These are phyloP conservation scores for Didymella arachidicola DNA, from an alignment of 2,329 filamentous ascomycete genomes.

Conservation along the genomic window DNA sequence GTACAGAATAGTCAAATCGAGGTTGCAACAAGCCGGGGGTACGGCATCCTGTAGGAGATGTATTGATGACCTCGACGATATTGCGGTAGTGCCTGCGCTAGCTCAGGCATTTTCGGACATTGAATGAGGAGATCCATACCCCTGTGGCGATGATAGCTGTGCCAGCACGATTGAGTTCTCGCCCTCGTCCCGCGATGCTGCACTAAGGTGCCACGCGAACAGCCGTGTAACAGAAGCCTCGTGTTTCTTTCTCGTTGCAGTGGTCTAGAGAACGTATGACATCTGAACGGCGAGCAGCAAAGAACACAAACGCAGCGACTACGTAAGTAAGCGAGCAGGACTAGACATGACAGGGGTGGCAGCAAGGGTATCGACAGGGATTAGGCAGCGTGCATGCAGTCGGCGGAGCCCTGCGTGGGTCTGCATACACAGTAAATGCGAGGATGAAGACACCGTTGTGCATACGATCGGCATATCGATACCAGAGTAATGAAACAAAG, in stretches of 20 bases:
- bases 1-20: slow-evolving; percentile 2
- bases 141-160: slow-evolving; percentile 10
- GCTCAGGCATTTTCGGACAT: slow-evolving; percentile 16
- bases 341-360: slow-evolving; percentile 3
- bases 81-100: slow-evolving; percentile 14
- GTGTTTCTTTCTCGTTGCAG: slow-evolving; percentile 5
- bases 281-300: slow-evolving; percentile 7
- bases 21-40: too few species aligned
- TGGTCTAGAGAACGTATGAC: not conserved
- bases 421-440: not conserved
- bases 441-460: not conserved
- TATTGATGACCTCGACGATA: slow-evolving; percentile 11
- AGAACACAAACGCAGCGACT: not conserved
- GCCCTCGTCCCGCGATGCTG: not conserved
- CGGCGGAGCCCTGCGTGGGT: slow-evolving; percentile 1
- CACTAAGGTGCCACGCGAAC: slow-evolving; percentile 7
- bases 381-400: not conserved
- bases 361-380: slow-evolving; percentile 3
- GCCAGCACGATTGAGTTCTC: slow-evolving; percentile 4
- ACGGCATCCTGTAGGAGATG: slow-evolving; percentile 1
- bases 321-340: slow-evolving; percentile 2
- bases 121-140: slow-evolving; percentile 25
- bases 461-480: not conserved
- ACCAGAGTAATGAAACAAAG: not conserved
- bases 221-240: slow-evolving; percentile 4